These are phyloP conservation scores for Pistacia integerrima DNA, from an alignment of 345 rosid genomes.

Conservation along the genomic window DNA sequence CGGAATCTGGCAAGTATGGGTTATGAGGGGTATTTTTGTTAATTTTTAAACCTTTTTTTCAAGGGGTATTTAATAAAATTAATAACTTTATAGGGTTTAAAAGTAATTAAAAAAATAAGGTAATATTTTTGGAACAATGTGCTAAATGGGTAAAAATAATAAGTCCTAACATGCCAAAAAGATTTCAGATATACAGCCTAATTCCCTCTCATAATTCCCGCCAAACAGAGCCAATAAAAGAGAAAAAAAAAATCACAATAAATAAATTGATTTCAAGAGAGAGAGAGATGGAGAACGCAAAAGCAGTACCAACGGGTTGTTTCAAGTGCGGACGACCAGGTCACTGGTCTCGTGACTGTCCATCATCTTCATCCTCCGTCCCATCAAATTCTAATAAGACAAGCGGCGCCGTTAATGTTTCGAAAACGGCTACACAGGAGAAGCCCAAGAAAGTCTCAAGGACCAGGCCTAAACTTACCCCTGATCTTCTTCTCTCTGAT, in stretches of 20 bases:
- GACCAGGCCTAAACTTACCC: constrained; percentile 80
- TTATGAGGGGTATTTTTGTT: no score
- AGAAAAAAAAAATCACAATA: background rate
- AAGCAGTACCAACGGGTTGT: constrained; percentile 79
- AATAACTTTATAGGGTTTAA: no score
- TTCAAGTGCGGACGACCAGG: constrained; percentile 98
- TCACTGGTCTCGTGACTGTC: constrained; percentile 97
- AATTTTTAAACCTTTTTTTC: no score
- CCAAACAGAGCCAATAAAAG: constrained; percentile 3
- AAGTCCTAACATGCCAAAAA: no score
- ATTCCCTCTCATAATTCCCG: constrained; percentile 30
- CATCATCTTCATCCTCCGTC: constrained; percentile 35
- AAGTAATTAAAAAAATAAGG: no score
- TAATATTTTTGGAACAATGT: no score
- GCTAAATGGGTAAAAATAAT: no score
- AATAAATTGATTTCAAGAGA: background rate
- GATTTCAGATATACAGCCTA: no score
- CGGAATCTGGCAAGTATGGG: no score
- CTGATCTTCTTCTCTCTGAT: constrained; percentile 74
- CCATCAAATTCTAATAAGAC: constrained; percentile 26
- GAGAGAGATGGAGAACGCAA: constrained; percentile 41
- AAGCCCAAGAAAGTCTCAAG: constrained; percentile 57
- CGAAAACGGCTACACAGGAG: constrained; percentile 14
- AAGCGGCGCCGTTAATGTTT: background rate
- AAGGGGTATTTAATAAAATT: no score